Evolutionary conservation across 169 alveolate genomes (phyloP).

Genomic region (Plasmodium relictum): DNA sequence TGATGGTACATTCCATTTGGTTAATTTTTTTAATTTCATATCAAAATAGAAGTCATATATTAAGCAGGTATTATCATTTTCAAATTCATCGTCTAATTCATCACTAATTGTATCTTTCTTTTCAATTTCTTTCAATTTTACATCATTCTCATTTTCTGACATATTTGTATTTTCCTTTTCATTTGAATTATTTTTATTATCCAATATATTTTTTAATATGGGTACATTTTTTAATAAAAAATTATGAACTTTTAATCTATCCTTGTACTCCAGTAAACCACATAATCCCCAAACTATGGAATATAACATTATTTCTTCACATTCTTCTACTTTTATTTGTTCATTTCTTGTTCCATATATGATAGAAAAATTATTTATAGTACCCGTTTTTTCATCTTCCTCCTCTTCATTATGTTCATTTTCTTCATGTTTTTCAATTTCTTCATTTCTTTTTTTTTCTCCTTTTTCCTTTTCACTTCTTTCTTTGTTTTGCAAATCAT

Average conservation of each 20-base stretch:
- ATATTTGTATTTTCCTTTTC: neutral
- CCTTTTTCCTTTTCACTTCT: constrained; percentile 17
- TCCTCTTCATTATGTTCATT: constrained; percentile 11
- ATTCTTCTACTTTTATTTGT: constrained; percentile 65
- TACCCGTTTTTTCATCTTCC: constrained; percentile 40
- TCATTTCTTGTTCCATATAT: constrained; percentile 42
- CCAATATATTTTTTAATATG: constrained; percentile 9
- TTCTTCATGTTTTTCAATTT: neutral
- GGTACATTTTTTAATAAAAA: constrained; percentile 59
- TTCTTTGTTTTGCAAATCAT: constrained; percentile 11
- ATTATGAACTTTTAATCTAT: constrained; percentile 65
- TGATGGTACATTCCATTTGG: constrained; percentile 90
- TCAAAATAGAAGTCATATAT: constrained; percentile 75
- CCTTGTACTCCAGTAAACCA: constrained; percentile 55
- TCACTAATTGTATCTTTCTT: neutral
- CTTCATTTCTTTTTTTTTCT: neutral
- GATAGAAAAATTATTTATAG: constrained; percentile 5
- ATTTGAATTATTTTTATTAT: neutral
- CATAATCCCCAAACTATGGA: constrained; percentile 74
- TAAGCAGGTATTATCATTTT: constrained; percentile 80
- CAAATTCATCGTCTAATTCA: constrained; percentile 77
- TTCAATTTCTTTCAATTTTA: neutral
- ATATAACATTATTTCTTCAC: constrained; percentile 75
- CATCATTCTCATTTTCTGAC: neutral
- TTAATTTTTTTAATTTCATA: constrained; percentile 85